A percentile compares a stretch with the other conserved stretches of the same genome.
These are phyloP conservation scores for Lycium ferocissimum DNA, from an alignment of 257 asterid genomes.

Conservation along the genomic window DNA sequence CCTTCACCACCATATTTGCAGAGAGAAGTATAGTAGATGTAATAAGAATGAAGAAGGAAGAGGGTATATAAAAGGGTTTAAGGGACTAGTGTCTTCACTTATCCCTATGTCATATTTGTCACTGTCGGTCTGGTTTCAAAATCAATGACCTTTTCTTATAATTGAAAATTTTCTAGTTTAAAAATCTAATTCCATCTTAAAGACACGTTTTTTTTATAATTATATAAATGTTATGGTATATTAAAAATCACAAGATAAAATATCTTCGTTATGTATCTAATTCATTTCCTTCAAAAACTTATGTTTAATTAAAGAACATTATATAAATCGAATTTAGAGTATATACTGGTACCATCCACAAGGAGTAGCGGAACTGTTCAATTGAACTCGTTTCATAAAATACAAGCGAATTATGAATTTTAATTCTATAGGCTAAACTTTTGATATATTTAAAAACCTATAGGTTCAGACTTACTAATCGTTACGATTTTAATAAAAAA, in stretches of 20 bases:
- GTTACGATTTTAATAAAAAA: no score
- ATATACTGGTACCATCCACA: not conserved
- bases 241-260: not conserved
- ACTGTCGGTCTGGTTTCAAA: not conserved
- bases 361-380: not conserved
- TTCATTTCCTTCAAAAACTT: no score
- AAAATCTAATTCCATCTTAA: not conserved
- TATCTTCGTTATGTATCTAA: no score
- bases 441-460: no score
- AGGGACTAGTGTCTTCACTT: slow-evolving; percentile 17
- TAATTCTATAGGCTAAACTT: no score
- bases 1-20: slow-evolving; percentile 48
- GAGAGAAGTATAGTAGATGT: not conserved
- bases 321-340: no score
- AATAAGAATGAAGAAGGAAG: not conserved
- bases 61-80: slow-evolving; percentile 19
- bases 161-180: not conserved
- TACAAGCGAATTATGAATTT: no score
- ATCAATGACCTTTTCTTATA: not conserved
- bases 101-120: not conserved
- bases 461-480: not conserved
- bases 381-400: not conserved
- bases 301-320: not conserved
- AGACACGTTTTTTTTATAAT: not conserved
- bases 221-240: not conserved